These are phyloP conservation scores for Porcisia deanei DNA, from an alignment of 208 protist species.

Conservation along the genomic window DNA sequence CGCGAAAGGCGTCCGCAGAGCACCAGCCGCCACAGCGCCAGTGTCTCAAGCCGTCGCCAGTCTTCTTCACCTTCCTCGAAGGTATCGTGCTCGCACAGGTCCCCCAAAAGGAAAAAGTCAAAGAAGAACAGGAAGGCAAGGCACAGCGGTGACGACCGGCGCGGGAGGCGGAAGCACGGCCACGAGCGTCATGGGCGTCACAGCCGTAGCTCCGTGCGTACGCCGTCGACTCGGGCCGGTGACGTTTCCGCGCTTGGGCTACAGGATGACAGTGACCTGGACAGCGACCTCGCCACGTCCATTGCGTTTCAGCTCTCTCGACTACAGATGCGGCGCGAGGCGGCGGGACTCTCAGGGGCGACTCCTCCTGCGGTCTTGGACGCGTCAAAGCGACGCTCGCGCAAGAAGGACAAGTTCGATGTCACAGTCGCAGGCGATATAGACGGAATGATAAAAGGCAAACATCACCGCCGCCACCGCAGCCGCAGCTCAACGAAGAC, in stretches of 20 bases:
- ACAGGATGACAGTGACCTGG: slow-evolving; percentile 15
- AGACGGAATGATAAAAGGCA: neutral
- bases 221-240: neutral
- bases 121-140: neutral
- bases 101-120: neutral
- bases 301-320: slow-evolving; percentile 33
- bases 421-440: neutral
- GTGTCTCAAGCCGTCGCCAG: neutral
- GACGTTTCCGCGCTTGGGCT: neutral
- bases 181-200: slow-evolving; percentile 1
- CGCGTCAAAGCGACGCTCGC: neutral
- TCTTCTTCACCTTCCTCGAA: neutral
- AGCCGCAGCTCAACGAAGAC: neutral
- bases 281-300: slow-evolving; percentile 28
- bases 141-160: neutral
- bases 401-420: neutral
- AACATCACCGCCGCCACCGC: slow-evolving; percentile 6
- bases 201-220: neutral
- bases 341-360: neutral
- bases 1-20: neutral
- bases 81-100: neutral
- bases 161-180: neutral
- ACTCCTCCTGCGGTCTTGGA: neutral
- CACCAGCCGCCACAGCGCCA: neutral
- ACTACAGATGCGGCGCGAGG: slow-evolving; percentile 20